Percentiles rank a stretch among this genome's conserved stretches.
Conservation (phyloP, 345 rosid species). For the Corymbia maculata region DNA sequence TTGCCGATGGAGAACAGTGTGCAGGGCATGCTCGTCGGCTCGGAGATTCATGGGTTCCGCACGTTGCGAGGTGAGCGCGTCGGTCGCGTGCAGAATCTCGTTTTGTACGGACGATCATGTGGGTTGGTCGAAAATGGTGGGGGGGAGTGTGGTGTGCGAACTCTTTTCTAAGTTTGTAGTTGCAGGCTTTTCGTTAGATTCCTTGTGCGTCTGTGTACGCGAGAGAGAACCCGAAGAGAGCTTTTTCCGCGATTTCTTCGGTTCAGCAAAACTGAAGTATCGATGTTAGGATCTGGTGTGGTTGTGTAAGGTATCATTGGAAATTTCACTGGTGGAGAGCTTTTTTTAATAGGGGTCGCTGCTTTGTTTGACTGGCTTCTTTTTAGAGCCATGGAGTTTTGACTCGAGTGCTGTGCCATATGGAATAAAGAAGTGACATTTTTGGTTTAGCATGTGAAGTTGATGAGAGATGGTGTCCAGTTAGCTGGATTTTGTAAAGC, state of each 20-base stretch:
- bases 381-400: background rate
- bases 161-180: background rate
- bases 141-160: background rate
- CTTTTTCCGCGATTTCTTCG: background rate
- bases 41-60: slow-evolving; percentile 93
- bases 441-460: background rate
- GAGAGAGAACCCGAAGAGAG: background rate
- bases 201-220: background rate
- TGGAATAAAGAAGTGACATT: background rate
- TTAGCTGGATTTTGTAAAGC: background rate
- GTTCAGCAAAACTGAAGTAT: background rate
- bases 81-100: background rate
- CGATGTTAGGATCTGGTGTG: background rate
- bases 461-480: background rate
- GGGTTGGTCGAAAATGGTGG: background rate
- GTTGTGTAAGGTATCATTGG: background rate
- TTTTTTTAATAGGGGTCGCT: background rate
- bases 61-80: slow-evolving; percentile 43
- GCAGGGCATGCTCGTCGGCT: slow-evolving; percentile 38
- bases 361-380: background rate
- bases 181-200: background rate
- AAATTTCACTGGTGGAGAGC: background rate
- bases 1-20: slow-evolving; percentile 28
- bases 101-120: background rate
- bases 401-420: background rate